Percentiles rank a stretch among this genome's conserved stretches.
Conservation (phyloP, 208 protist species). For the Crithidia sp. region DNA sequence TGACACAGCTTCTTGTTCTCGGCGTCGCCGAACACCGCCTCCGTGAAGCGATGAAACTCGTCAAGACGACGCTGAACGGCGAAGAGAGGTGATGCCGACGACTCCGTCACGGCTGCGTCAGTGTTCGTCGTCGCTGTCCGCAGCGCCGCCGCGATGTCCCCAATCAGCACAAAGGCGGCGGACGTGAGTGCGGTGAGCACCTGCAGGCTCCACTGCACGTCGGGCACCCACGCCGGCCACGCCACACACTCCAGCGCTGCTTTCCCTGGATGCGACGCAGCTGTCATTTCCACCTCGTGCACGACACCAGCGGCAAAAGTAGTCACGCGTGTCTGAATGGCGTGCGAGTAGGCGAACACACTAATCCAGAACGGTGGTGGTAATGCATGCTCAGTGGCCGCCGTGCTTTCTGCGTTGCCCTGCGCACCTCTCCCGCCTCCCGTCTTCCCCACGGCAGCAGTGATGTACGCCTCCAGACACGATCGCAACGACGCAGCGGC, state of each 20-base stretch:
- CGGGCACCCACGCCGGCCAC: conserved; percentile 49
- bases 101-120: too few species aligned
- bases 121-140: neutral
- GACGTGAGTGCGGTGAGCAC: conserved; percentile 35
- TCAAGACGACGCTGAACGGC: neutral
- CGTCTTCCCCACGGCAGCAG: neutral
- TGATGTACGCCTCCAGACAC: conserved; percentile 16
- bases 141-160: conserved; percentile 29
- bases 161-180: conserved; percentile 33
- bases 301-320: conserved; percentile 9
- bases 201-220: conserved; percentile 6
- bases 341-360: conserved; percentile 35
- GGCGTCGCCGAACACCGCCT: conserved; percentile 22
- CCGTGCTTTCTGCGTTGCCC: neutral
- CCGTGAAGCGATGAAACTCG: conserved; percentile 17
- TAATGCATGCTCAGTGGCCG: neutral
- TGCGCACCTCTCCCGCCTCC: neutral
- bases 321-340: conserved; percentile 9
- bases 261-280: neutral
- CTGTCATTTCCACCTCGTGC: conserved; percentile 5
- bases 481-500: neutral
- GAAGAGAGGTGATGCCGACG: too few species aligned
- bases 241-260: neutral
- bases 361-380: conserved; percentile 38
- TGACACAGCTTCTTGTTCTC: conserved; percentile 23